phyloP scores from a whole-genome alignment of 2,329 filamentous ascomycete species.

The Juglanconis sp. region DNA sequence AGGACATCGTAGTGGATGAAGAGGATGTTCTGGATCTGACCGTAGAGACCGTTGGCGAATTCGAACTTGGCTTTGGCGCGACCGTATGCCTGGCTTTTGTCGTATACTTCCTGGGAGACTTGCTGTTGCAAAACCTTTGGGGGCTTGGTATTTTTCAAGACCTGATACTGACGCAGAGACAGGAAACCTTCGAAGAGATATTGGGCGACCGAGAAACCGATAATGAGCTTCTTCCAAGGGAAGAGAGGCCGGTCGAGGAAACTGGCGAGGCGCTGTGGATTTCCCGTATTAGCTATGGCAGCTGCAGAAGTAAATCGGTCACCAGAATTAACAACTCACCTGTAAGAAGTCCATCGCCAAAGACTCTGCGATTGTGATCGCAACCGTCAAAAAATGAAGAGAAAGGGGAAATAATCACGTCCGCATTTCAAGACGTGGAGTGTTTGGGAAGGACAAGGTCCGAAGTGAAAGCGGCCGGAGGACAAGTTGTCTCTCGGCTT shows the following conservation, averaged over 20 bases:
- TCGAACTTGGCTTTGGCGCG: constrained; percentile 91
- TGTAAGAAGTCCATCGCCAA: constrained; percentile 32
- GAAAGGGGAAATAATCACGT: constrained; percentile 1
- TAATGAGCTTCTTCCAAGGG: constrained; percentile 95
- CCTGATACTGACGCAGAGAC: constrained; percentile 82
- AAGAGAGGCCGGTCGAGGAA: constrained; percentile 89
- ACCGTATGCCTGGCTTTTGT: constrained; percentile 93
- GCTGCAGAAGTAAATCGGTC: constrained; percentile 19
- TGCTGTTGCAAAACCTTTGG: constrained; percentile 87
- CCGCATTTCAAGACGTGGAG: constrained; percentile 9
- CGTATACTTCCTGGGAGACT: constrained; percentile 84
- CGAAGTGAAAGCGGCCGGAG: constrained; percentile 1
- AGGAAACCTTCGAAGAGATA: constrained; percentile 89
- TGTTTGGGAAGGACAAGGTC: background rate
- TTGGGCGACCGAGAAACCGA: constrained; percentile 90
- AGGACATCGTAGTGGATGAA: constrained; percentile 90
- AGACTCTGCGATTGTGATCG: constrained; percentile 14
- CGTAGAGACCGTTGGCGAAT: constrained; percentile 76
- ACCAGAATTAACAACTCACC: constrained; percentile 23
- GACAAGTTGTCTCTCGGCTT: constrained; percentile 18
- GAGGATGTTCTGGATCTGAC: constrained; percentile 81
- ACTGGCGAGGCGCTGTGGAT: constrained; percentile 66
- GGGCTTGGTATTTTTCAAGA: constrained; percentile 74
- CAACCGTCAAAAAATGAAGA: constrained; percentile 9
- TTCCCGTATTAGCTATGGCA: constrained; percentile 17